These are phyloP conservation scores for Allantophomopsis lycopodina DNA, from an alignment of 2,329 filamentous ascomycete genomes.

Conservation along the genomic window DNA sequence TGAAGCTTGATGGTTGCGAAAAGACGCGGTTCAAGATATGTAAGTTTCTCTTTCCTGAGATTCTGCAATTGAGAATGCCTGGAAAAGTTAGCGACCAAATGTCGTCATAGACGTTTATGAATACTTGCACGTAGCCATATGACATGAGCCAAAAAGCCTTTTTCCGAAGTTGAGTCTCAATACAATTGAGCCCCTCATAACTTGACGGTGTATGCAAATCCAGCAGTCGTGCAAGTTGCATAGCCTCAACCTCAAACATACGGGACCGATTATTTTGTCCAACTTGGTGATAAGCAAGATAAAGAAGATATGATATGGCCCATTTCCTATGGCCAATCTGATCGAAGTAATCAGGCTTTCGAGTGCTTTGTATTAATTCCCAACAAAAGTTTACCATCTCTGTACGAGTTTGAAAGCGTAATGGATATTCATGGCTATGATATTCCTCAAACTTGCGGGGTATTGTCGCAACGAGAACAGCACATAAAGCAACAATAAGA, in stretches of 20 bases:
- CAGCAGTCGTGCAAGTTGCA: constrained; percentile 20
- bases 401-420: constrained; percentile 3
- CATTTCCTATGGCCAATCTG: constrained; percentile 14
- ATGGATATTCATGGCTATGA: not conserved
- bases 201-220: constrained; percentile 18
- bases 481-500: constrained; percentile 3
- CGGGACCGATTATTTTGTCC: constrained; percentile 21
- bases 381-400: constrained; percentile 4
- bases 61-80: constrained; percentile 11
- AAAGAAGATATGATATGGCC: constrained; percentile 19
- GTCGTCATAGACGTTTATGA: not conserved
- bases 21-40: constrained; percentile 16
- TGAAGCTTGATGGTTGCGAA: constrained; percentile 17
- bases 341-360: constrained; percentile 4
- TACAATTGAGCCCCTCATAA: constrained; percentile 18
- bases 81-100: not conserved
- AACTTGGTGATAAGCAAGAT: constrained; percentile 19
- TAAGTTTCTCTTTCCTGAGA: constrained; percentile 11
- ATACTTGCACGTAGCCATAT: constrained; percentile 13
- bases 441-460: constrained; percentile 4
- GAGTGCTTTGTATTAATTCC: not conserved
- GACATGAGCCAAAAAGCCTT: constrained; percentile 23
- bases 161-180: constrained; percentile 21
- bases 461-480: constrained; percentile 3
- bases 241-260: constrained; percentile 21